phyloP scores from a whole-genome alignment of 2,329 filamentous ascomycete species.

The Huntiella bhutanensis region DNA sequence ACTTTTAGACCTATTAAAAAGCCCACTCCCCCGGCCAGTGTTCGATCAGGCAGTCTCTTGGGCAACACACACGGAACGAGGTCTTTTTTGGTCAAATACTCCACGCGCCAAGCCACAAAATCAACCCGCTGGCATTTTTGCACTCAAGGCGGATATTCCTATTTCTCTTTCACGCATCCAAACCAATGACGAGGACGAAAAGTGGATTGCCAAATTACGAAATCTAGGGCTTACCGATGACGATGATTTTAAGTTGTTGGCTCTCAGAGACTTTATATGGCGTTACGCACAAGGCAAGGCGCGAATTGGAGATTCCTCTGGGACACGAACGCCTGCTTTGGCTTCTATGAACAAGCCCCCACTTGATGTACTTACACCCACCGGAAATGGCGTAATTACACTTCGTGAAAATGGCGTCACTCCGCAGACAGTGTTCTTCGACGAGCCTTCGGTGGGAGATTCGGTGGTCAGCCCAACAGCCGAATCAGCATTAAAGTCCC shows the following conservation, averaged over 20 bases:
- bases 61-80: constrained; percentile 64
- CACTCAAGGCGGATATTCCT: constrained; percentile 33
- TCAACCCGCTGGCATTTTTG: constrained; percentile 29
- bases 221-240: constrained; percentile 67
- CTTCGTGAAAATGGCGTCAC: constrained; percentile 32
- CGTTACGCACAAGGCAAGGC: constrained; percentile 55
- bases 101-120: constrained; percentile 42
- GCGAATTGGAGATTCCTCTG: constrained; percentile 25
- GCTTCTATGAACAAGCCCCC: constrained; percentile 21
- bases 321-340: constrained; percentile 15
- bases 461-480: constrained; percentile 14
- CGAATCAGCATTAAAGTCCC: constrained; percentile 19
- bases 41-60: constrained; percentile 75
- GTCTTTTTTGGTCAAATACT: constrained; percentile 72
- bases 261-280: constrained; percentile 81
- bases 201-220: constrained; percentile 71
- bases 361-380: constrained; percentile 53
- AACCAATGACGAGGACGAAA: constrained; percentile 82
- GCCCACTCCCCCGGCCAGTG: constrained; percentile 57
- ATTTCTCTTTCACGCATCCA: constrained; percentile 42
- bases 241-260: constrained; percentile 78
- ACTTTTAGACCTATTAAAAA: constrained; percentile 66
- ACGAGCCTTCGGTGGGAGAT: constrained; percentile 33
- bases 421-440: constrained; percentile 82
- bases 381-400: constrained; percentile 23